A percentile compares a stretch with the other conserved stretches of the same genome.
Conservation (phyloP, 257 asterid species). For the Primulina eburnea region DNA sequence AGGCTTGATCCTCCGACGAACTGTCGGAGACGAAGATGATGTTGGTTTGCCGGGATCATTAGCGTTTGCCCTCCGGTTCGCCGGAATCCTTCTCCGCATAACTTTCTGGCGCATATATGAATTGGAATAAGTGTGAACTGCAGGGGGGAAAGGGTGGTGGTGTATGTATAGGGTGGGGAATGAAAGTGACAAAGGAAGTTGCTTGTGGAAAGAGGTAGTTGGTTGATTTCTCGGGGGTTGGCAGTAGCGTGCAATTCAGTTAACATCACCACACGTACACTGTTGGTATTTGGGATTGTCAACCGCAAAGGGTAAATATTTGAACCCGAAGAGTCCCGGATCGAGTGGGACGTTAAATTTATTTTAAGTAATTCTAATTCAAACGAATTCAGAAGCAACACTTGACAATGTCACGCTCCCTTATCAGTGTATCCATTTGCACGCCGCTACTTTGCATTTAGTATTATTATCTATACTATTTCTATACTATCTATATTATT, state of each 20-base stretch:
- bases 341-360: no score
- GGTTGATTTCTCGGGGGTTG: background rate
- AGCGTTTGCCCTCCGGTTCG: conserved; percentile 33
- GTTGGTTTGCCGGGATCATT: conserved; percentile 2
- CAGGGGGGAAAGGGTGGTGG: background rate
- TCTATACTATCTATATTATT: no score
- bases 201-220: conserved; percentile 7
- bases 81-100: conserved; percentile 37
- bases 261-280: background rate
- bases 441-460: no score
- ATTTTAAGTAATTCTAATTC: no score
- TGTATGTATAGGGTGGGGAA: background rate
- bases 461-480: no score
- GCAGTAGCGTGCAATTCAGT: background rate
- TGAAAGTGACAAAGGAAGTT: conserved; percentile 4
- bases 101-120: conserved; percentile 38
- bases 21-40: conserved; percentile 18
- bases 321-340: no score
- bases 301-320: no score
- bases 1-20: conserved; percentile 23
- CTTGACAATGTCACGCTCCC: no score
- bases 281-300: no score
- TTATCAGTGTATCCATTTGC: no score
- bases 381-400: no score
- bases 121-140: background rate